Percentiles rank a stretch among this genome's conserved stretches.
phyloP scores from a whole-genome alignment of 2,329 filamentous ascomycete genomes.

The Biscogniauxia mediterranea region DNA sequence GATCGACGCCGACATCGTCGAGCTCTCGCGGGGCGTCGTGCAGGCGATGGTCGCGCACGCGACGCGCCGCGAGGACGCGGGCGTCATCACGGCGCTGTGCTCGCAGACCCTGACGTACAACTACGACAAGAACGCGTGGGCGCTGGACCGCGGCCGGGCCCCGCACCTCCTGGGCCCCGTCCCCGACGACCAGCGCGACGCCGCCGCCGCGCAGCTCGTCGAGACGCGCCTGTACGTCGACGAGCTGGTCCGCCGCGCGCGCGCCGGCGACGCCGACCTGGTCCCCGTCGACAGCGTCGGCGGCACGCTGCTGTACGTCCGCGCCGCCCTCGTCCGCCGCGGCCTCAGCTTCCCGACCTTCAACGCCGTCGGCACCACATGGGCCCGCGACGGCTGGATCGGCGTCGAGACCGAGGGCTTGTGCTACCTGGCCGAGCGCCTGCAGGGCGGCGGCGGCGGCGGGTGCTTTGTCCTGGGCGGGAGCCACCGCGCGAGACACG shows the following conservation, averaged over 20 bases:
- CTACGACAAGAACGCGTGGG: conserved; percentile 39
- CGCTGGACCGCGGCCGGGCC: conserved; percentile 15
- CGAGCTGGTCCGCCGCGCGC: conserved; percentile 19
- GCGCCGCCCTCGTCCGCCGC: conserved; percentile 31
- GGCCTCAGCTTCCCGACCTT: conserved; percentile 35
- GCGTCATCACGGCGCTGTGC: conserved; percentile 35
- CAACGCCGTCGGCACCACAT: conserved; percentile 35
- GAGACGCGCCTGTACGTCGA: conserved; percentile 22
- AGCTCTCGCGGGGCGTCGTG: conserved; percentile 31
- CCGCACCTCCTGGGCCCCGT: conserved; percentile 20
- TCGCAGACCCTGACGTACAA: conserved; percentile 31
- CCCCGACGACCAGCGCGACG: conserved; percentile 17
- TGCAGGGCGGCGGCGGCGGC: conserved; percentile 28
- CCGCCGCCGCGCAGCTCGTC: conserved; percentile 19
- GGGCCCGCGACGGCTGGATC: conserved; percentile 34
- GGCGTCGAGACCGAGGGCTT: conserved; percentile 38
- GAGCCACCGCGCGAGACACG: conserved; percentile 29
- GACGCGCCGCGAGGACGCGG: conserved; percentile 22
- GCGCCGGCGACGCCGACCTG: conserved; percentile 29
- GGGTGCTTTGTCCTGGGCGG: conserved; percentile 32
- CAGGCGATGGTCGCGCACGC: conserved; percentile 33
- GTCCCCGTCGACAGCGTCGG: conserved; percentile 36
- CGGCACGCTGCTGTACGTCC: conserved; percentile 36
- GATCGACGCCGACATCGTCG: conserved; percentile 38
- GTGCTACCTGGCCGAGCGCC: conserved; percentile 31